Evolutionary conservation across 208 protist species (phyloP).

Genomic region (Blechomonas ayalai): DNA sequence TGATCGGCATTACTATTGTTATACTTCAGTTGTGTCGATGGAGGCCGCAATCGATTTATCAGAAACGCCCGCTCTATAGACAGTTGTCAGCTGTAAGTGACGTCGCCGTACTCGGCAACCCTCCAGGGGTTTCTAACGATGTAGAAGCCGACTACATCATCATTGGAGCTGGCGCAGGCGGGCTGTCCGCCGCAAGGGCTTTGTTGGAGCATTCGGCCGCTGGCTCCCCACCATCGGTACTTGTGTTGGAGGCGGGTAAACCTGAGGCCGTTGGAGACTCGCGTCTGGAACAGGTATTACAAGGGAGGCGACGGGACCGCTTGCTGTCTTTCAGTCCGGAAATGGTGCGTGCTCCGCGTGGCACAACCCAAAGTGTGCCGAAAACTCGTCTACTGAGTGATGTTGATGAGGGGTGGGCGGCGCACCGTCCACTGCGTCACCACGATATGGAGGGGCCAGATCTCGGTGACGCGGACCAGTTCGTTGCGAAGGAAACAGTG

Average conservation of each 20-base stretch:
- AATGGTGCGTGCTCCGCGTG: constrained; percentile 14
- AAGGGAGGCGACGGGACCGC: constrained; percentile 6
- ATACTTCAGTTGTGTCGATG: no score
- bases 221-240: constrained; percentile 7
- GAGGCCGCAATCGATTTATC: no score
- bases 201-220: constrained; percentile 19
- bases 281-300: constrained; percentile 8
- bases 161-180: constrained; percentile 67
- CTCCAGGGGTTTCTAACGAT: not conserved
- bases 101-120: no score
- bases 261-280: constrained; percentile 10
- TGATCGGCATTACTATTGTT: no score
- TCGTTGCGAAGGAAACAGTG: constrained; percentile 2
- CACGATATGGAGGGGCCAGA: not conserved
- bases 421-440: constrained; percentile 5
- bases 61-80: no score
- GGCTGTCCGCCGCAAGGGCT: constrained; percentile 37
- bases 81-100: no score
- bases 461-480: constrained; percentile 2
- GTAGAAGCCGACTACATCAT: constrained; percentile 63
- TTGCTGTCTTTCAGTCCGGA: constrained; percentile 34
- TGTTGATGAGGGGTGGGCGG: constrained; percentile 7
- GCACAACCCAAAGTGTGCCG: no score
- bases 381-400: not conserved
- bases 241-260: constrained; percentile 50